Base-by-base conservation (phyloP, 805 yeast species). In the Lachancea sp. region DNA sequence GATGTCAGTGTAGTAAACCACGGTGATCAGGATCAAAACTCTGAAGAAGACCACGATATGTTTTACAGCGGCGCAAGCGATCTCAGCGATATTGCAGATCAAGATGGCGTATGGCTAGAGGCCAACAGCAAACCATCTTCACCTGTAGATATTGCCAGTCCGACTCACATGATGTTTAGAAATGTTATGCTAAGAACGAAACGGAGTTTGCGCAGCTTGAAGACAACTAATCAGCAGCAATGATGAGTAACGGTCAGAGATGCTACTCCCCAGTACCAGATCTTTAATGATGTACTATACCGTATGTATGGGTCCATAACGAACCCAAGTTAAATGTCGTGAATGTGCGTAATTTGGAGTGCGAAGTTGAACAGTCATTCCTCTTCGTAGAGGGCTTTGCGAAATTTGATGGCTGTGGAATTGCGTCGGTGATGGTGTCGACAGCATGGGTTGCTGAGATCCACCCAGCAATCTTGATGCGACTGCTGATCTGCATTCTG, bases 401-500 rank as follows among this genome's bases (percentile, higher is more conserved):
- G 47, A 38, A 60, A 60, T 41, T 52, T 57, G n/a, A 58, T 47
- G 16, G 63, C 63, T 4, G 52, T 47, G 1, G 63, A 58, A 22
- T 57, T 57, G 46, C 64, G 58, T 47, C 64, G 54, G 39, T 61
- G 68, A 42, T 63, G 68, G 46, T 62, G 66, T 35, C 59, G 56
- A 18, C 47, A 42, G 46, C 66, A 62, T 3, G 56, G 52, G 26
- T 53, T 52, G 25, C 49, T 44, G 25, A 52, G 36, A 32, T 58
- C 53, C 26, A 50, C 38, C 46, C 41, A 42, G 41, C 41, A 36
- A 36, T 42, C 41, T 9, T 16, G 36, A 16, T 37, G 41, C 6
- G 32, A 30, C 10, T 11, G 31, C 19, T 15, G 31, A 9, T 13
- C 25, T 22, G 4, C 31, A n/a, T n/a, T 25, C 4, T 32, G 35